Evolutionary conservation across 2,329 filamentous ascomycete species (phyloP), one percentile per base, ranked within the genome.

Genomic region (Botryosphaeria dothidea): DNA sequence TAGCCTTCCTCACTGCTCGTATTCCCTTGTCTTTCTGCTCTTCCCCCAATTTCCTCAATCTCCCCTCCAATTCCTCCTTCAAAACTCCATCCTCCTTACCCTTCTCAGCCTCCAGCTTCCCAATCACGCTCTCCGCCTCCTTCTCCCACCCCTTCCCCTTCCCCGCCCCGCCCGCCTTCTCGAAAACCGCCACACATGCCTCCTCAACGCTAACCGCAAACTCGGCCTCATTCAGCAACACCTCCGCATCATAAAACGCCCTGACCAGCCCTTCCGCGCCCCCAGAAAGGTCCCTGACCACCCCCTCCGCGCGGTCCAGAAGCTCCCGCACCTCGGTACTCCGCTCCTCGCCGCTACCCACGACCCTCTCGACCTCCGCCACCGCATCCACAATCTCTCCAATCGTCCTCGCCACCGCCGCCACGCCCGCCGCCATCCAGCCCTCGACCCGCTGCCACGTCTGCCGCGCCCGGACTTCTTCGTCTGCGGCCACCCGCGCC

Each of bases 381-480:
- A 21, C 56, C 66, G 83, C 77, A 69, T 82, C 82, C 66, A 81
- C 38, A 15, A 60, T 23, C 66, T 83, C 77, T 69, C 82, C 82
- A 66, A 82, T 79, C 13, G 72, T 69, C 62, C 81, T 78, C 15
- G 72, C 52, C 60, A 65, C 29, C 41, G 62, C 63, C 63, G 23
- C 54, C 8, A n/a, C 17, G 11, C 31, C 29, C 11, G 15, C 34
- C 17, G 41, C 49, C 46, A 41, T 46, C 48, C 45, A 54, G 64
- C 80, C 73, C 63, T 80, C 75, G 66, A 81, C 75, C 67, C 82
- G 79, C 63, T 79, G 77, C 15, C 70, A 38, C 73, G 68, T 57
- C 62, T 69, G 74, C 15, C 66, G 68, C 67, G 73, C 78, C 65
- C 71, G 74, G 62, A 71, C 57, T 65, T 79, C 67, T 46, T 67